A percentile compares a stretch with the other conserved stretches of the same genome.
Evolutionary conservation across 257 asterid species (phyloP).

Genomic region (Solanum chilense): DNA sequence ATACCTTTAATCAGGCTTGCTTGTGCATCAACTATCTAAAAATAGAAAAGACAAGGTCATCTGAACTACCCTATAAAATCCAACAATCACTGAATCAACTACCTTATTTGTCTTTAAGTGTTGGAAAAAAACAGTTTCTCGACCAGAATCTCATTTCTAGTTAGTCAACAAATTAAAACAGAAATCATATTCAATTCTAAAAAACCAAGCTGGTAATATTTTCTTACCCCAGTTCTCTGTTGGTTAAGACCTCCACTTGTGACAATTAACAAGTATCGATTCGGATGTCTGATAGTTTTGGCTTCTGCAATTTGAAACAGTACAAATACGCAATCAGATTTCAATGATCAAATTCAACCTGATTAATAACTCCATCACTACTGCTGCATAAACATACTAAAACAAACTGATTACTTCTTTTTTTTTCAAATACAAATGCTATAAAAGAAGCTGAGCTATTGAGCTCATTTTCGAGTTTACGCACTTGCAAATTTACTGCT

Average conservation of each 20-base stretch:
- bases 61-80: not conserved
- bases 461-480: conserved; percentile 9
- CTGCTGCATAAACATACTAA: not conserved
- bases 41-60: not conserved
- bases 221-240: conserved; percentile 95
- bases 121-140: not conserved
- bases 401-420: not conserved
- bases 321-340: not conserved
- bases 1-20: not conserved
- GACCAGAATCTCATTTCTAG: not conserved
- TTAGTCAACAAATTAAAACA: not conserved
- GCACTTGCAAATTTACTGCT: conserved; percentile 58
- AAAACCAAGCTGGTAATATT: not conserved
- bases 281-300: conserved; percentile 33
- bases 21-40: not conserved
- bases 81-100: not conserved
- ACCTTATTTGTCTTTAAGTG: not conserved
- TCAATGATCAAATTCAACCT: not conserved
- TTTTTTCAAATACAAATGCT: not conserved
- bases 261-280: conserved; percentile 76
- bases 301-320: conserved; percentile 39
- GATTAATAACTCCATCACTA: not conserved
- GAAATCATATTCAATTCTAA: not conserved
- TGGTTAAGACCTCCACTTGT: conserved; percentile 98
- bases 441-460: not conserved